phyloP scores from a whole-genome alignment of 208 protist species.

The Balamuthia mandrillaris region DNA sequence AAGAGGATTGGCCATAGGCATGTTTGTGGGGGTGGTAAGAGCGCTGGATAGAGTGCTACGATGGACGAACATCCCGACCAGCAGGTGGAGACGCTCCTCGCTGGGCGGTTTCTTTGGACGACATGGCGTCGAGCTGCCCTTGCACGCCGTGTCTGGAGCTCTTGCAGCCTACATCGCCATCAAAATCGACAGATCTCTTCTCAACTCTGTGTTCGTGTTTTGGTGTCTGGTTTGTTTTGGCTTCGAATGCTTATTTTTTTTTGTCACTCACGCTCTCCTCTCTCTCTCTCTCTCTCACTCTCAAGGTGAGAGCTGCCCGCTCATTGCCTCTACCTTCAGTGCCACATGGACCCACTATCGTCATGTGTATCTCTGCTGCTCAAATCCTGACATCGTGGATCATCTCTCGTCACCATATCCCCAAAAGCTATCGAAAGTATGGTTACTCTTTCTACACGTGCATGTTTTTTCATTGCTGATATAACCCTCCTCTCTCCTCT shows the following conservation, averaged over 20 bases:
- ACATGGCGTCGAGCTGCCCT: too few relatives aligned
- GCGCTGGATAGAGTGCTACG: too few relatives aligned
- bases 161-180: neutral
- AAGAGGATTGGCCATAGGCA: too few relatives aligned
- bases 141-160: neutral
- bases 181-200: neutral
- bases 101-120: too few relatives aligned
- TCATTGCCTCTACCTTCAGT: neutral
- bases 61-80: too few relatives aligned
- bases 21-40: too few relatives aligned
- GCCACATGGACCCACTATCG: neutral
- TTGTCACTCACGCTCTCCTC: neutral
- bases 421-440: too few relatives aligned
- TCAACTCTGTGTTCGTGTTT: constrained; percentile 12
- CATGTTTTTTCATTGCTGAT: too few relatives aligned
- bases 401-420: neutral
- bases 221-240: constrained; percentile 12
- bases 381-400: neutral
- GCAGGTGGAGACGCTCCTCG: too few relatives aligned
- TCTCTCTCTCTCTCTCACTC: neutral
- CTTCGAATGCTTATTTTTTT: neutral
- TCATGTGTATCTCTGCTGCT: constrained; percentile 25
- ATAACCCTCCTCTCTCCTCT: too few relatives aligned
- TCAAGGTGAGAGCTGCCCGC: neutral
- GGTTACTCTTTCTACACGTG: too few relatives aligned